Base-by-base conservation (phyloP, 441 rosid genomes). In the Croton setiger region DNA sequence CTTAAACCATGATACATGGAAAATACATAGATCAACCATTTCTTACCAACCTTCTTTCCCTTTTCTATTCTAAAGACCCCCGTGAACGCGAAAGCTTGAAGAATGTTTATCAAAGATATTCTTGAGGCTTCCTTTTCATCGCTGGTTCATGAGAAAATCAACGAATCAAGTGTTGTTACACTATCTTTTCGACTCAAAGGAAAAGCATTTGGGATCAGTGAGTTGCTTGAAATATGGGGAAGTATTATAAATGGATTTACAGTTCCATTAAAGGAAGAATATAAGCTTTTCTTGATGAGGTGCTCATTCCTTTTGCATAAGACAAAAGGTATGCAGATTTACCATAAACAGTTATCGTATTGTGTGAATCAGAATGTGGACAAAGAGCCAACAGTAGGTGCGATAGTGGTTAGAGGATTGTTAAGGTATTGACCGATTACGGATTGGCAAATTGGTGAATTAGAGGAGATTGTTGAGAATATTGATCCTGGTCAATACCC, bases 181-280 rank as follows among this genome's bases (percentile, higher is more conserved):
- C 15, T 76, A 79, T 47, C 60, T 71, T 56, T 88, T 77, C 1
- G 88, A 80, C 75, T 58, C 80, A 0, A n/a, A n/a, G n/a, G 87
- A 83, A 72, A 78, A 70, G 82, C 86, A 84, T 45, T 59, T 21
- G 86, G 88, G 69, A 80, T 83, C 0, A 69, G 79, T 0, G 88
- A 88, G 69, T 44, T 86, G 60, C 85, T 84, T 9, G 90, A 86
- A 80, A 84, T 83, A 77, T 86, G 83, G 74, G 88, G 86, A 71
- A 88, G 88, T 67, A 84, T 86, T 70, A 88, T 86, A 60, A 83
- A 86, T 11, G 88, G 90, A 13, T 84, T 86, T 52, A 74, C 85
- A 0, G 88, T 88, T 13, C 90, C 90, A 0, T 44, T 84, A 7
- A 84, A 83, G 72, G 87, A 81, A 15, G 87, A 86, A 74, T 90